A percentile compares a stretch with the other conserved stretches of the same genome.
phyloP scores from a whole-genome alignment of 192 early-diverging fungal species.

The Entomortierella parvispora region DNA sequence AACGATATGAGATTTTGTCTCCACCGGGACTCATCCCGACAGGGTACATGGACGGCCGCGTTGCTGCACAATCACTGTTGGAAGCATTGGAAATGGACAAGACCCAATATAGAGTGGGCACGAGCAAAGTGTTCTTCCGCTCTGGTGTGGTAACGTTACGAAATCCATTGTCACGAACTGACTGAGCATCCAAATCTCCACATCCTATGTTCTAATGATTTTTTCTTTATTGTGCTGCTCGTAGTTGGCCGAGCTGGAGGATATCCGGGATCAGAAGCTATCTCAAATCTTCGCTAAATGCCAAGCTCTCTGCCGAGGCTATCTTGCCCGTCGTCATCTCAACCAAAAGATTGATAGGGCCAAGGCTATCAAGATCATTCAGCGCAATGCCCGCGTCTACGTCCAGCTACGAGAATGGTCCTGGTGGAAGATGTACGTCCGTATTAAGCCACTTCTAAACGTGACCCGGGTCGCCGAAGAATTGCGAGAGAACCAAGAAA shows the following conservation, averaged over 20 bases:
- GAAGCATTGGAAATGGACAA: conserved; percentile 80
- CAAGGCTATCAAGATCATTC: conserved; percentile 90
- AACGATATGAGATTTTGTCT: conserved; percentile 92
- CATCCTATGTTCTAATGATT: not conserved
- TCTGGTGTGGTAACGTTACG: conserved; percentile 84
- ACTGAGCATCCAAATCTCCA: too few species aligned
- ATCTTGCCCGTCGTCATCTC: conserved; percentile 73
- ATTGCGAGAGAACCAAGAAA: conserved; percentile 75
- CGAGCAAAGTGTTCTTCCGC: conserved; percentile 96
- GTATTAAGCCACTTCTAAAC: conserved; percentile 89
- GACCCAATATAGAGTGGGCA: conserved; percentile 88
- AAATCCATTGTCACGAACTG: too few species aligned
- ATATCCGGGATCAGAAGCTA: conserved; percentile 86
- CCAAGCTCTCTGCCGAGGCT: conserved; percentile 90
- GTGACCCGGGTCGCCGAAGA: conserved; percentile 87
- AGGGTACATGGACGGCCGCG: conserved; percentile 91
- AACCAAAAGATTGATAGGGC: conserved; percentile 70
- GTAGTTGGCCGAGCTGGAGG: conserved; percentile 91
- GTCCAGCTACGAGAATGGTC: conserved; percentile 91
- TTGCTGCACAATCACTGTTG: conserved; percentile 83
- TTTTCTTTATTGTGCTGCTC: not conserved
- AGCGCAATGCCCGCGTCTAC: conserved; percentile 92
- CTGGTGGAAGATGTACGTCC: conserved; percentile 96
- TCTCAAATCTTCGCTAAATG: conserved; percentile 83
- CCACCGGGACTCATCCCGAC: conserved; percentile 79